Conservation (phyloP, 129 eudicot genomes). For the Apium graveolens region DNA sequence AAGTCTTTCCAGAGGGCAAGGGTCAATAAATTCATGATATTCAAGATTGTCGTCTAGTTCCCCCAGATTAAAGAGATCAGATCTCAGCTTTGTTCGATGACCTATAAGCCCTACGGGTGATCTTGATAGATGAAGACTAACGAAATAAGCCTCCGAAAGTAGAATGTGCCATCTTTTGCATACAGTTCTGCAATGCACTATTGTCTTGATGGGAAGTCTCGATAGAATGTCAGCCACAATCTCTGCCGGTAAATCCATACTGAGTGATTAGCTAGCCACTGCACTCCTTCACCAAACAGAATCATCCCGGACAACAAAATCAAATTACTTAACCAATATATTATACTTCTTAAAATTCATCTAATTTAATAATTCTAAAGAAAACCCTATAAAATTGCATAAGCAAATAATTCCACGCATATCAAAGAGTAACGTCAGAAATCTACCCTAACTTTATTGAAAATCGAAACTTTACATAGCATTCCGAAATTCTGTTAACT, state of each 20-base stretch:
- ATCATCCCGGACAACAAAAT: no score
- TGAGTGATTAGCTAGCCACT: neutral
- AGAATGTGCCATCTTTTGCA: conserved; percentile 31
- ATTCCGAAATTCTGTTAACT: no score
- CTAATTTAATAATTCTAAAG: no score
- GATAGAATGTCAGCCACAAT: conserved; percentile 24
- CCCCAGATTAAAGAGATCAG: neutral
- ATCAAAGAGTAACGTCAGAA: no score
- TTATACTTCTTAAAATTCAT: no score
- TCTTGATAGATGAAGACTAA: conserved; percentile 20
- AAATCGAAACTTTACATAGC: no score
- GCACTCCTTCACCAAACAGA: no score
- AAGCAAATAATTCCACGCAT: no score
- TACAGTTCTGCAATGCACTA: conserved; percentile 25
- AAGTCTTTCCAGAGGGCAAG: neutral
- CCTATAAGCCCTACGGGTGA: conserved; percentile 23
- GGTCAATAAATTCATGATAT: neutral
- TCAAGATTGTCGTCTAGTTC: neutral
- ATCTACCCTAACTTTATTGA: no score
- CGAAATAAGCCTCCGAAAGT: conserved; percentile 22
- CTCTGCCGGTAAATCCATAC: conserved; percentile 12
- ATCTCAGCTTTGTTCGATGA: conserved; percentile 4
- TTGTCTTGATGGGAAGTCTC: conserved; percentile 23
- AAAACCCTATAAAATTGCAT: no score
- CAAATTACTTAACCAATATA: no score